These are phyloP conservation scores for Leishmania tropica DNA, from an alignment of 208 protist species.

Conservation along the genomic window DNA sequence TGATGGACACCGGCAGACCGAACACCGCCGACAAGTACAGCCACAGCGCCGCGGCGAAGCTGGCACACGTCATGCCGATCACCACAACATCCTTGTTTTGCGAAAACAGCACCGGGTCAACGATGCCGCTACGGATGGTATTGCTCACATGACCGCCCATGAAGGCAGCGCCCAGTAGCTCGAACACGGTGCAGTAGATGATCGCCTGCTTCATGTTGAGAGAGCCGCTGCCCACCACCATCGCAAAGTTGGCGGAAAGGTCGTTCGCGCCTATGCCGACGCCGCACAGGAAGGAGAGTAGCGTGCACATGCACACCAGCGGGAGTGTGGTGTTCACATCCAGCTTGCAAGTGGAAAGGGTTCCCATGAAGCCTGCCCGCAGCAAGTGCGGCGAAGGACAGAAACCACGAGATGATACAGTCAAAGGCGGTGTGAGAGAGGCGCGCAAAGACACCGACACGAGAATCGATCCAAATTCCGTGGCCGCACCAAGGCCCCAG, in stretches of 20 bases:
- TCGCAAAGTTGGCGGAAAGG: constrained; percentile 85
- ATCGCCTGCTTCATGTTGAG: constrained; percentile 82
- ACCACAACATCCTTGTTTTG: constrained; percentile 66
- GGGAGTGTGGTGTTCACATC: constrained; percentile 70
- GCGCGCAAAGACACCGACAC: neutral
- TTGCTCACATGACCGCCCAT: constrained; percentile 84
- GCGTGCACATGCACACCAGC: constrained; percentile 73
- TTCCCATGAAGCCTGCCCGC: constrained; percentile 8
- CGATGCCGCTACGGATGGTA: constrained; percentile 78
- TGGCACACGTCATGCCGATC: constrained; percentile 80
- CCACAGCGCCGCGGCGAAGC: constrained; percentile 69
- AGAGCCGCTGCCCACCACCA: constrained; percentile 84
- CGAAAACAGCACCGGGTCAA: constrained; percentile 66
- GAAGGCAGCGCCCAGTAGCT: constrained; percentile 81
- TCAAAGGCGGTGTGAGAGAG: neutral
- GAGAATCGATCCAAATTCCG: neutral
- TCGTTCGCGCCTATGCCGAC: constrained; percentile 88
- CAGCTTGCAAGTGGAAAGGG: constrained; percentile 52
- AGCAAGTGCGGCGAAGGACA: neutral
- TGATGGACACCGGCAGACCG: constrained; percentile 83
- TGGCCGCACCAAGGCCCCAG: too few species aligned
- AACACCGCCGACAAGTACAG: constrained; percentile 84
- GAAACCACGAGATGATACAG: neutral
- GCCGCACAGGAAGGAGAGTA: constrained; percentile 82
- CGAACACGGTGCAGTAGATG: constrained; percentile 82